phyloP scores from a whole-genome alignment of 1,139 yeast genomes.

The Nakaseomyces kungkrabaensis region DNA sequence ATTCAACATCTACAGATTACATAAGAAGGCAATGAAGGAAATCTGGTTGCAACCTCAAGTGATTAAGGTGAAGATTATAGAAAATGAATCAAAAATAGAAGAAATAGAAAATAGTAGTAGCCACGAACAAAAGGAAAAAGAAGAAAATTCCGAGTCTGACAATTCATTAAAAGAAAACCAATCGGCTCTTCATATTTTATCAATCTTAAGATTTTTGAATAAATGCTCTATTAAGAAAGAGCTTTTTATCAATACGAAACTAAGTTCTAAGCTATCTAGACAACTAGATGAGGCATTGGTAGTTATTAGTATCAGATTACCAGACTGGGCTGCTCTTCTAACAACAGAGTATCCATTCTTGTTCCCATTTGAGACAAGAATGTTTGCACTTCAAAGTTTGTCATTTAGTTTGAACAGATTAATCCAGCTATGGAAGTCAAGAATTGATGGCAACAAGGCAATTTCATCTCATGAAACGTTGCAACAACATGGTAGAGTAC shows the following conservation, averaged over 20 bases:
- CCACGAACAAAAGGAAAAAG: no score
- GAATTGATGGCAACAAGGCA: slow-evolving; percentile 37
- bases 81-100: slow-evolving; percentile 8
- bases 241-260: slow-evolving; percentile 63
- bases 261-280: slow-evolving; percentile 77
- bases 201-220: slow-evolving; percentile 44
- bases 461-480: slow-evolving; percentile 18
- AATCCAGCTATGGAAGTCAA: slow-evolving; percentile 66
- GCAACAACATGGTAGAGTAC: slow-evolving; percentile 59
- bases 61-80: slow-evolving; percentile 42
- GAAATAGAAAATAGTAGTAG: slow-evolving; percentile 3
- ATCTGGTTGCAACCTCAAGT: slow-evolving; percentile 51
- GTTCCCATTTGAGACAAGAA: slow-evolving; percentile 75
- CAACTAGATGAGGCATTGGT: slow-evolving; percentile 86
- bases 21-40: slow-evolving; percentile 35
- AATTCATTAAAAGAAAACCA: slow-evolving; percentile 28
- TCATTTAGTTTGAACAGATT: slow-evolving; percentile 87
- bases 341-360: slow-evolving; percentile 70
- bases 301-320: slow-evolving; percentile 80
- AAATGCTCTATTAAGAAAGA: slow-evolving; percentile 33
- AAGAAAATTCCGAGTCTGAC: no score
- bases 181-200: slow-evolving; percentile 41
- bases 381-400: slow-evolving; percentile 72
- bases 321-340: slow-evolving; percentile 72
- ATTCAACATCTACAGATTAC: slow-evolving; percentile 42